Conservation (phyloP, 306 rosid species). For the Ammopiptanthus mongolicus region DNA sequence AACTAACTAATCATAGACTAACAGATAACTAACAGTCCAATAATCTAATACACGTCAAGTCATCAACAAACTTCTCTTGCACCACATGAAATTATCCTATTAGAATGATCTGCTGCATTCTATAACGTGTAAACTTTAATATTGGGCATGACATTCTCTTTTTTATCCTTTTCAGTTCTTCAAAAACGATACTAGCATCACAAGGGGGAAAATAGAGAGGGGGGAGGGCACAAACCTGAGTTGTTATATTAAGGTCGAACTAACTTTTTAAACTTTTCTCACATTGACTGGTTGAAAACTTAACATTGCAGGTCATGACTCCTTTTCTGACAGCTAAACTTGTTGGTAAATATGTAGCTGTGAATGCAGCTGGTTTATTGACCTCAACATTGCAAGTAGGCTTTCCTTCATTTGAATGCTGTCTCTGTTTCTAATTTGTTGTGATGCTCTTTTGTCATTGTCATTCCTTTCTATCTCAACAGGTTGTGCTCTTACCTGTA, state of each 20-base stretch:
- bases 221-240: background rate
- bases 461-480: conserved; percentile 18
- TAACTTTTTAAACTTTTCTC: background rate
- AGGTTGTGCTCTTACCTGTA: conserved; percentile 89
- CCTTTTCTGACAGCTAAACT: conserved; percentile 83
- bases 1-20: no score
- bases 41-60: background rate
- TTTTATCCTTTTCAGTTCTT: background rate
- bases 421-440: background rate
- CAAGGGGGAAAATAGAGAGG: no score
- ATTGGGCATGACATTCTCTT: background rate
- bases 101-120: background rate
- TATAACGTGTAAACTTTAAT: background rate
- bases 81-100: background rate
- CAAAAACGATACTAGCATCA: background rate
- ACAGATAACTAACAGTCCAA: no score
- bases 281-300: background rate
- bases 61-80: background rate
- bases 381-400: conserved; percentile 68
- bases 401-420: background rate
- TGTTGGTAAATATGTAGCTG: conserved; percentile 81
- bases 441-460: background rate
- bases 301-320: conserved; percentile 68
- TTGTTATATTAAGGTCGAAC: background rate
- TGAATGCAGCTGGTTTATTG: conserved; percentile 69